Evolutionary conservation across 106 monocot genomes (phyloP).

Genomic region (Acorus gramineus): DNA sequence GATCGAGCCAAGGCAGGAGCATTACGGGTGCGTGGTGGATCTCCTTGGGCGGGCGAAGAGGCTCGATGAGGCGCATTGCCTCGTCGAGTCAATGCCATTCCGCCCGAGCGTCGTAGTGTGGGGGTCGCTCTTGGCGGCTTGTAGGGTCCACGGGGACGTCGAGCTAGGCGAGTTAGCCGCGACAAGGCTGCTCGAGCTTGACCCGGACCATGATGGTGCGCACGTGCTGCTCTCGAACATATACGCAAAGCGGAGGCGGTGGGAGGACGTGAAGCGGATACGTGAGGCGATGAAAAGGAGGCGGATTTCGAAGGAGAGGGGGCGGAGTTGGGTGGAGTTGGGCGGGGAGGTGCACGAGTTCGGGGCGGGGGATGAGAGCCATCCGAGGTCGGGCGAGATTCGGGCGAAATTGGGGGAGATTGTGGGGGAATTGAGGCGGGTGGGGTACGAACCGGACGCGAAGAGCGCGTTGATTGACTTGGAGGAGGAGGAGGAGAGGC

Average conservation of each 20-base stretch:
- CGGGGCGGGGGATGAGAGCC: constrained; percentile 20
- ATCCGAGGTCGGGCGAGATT: constrained; percentile 36
- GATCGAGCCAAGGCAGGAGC: constrained; percentile 42
- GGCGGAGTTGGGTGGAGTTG: constrained; percentile 39
- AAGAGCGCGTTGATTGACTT: constrained; percentile 38
- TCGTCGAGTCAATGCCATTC: constrained; percentile 49
- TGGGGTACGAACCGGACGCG: constrained; percentile 40
- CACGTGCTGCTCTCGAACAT: constrained; percentile 57
- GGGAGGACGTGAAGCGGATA: constrained; percentile 33
- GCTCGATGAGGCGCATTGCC: constrained; percentile 37
- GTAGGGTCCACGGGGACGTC: constrained; percentile 29
- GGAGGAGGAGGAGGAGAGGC: constrained; percentile 54
- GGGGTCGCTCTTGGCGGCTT: constrained; percentile 54
- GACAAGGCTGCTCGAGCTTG: constrained; percentile 34
- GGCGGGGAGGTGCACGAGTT: constrained; percentile 36
- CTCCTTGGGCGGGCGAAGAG: constrained; percentile 50
- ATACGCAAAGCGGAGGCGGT: constrained; percentile 35
- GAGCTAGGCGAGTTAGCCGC: constrained; percentile 45
- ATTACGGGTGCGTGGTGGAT: constrained; percentile 73
- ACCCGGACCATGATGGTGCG: constrained; percentile 43
- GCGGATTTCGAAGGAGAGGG: constrained; percentile 38
- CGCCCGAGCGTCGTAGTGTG: constrained; percentile 39
- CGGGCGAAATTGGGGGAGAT: constrained; percentile 38
- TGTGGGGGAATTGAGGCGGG: constrained; percentile 25
- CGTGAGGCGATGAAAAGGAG: constrained; percentile 39